Percentiles rank a stretch among this genome's conserved stretches.
Evolutionary conservation across 257 asterid genomes (phyloP).

Genomic region (Solanum dulcamara): DNA sequence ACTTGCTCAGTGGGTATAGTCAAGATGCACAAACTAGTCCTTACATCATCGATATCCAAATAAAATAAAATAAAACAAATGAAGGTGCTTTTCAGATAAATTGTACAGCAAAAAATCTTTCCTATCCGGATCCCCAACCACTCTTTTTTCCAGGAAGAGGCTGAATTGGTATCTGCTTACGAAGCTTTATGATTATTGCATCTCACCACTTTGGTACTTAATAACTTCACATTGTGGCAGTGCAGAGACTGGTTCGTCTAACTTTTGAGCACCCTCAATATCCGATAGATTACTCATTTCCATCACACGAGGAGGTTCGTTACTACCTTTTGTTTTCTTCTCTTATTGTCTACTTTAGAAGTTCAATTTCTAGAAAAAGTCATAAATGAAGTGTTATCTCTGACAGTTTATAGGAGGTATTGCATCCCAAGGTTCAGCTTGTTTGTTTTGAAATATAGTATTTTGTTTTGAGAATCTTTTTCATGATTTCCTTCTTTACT

Average conservation of each 20-base stretch:
- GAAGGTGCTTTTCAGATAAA: neutral
- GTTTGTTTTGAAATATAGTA: neutral
- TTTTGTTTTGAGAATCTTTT: neutral
- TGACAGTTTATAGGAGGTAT: neutral
- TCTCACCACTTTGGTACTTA: neutral
- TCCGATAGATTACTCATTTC: conserved; percentile 67
- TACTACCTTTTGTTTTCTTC: neutral
- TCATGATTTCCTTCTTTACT: neutral
- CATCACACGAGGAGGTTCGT: conserved; percentile 74
- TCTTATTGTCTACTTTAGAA: neutral
- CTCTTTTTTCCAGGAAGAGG: neutral
- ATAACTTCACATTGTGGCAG: conserved; percentile 18
- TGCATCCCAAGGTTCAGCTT: neutral
- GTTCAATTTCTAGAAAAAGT: neutral
- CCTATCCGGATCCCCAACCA: neutral
- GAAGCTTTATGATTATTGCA: neutral
- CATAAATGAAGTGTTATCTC: neutral
- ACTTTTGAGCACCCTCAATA: conserved; percentile 70
- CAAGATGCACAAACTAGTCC: neutral
- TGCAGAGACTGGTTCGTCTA: conserved; percentile 74
- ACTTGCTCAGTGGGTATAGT: neutral
- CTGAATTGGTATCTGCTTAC: neutral
- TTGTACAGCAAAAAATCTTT: neutral
- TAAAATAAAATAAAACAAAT: neutral
- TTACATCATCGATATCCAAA: neutral